phyloP scores from a whole-genome alignment of 225 moss, liverwort and hornwort genomes.

The Pseudoscleropodium purum region DNA sequence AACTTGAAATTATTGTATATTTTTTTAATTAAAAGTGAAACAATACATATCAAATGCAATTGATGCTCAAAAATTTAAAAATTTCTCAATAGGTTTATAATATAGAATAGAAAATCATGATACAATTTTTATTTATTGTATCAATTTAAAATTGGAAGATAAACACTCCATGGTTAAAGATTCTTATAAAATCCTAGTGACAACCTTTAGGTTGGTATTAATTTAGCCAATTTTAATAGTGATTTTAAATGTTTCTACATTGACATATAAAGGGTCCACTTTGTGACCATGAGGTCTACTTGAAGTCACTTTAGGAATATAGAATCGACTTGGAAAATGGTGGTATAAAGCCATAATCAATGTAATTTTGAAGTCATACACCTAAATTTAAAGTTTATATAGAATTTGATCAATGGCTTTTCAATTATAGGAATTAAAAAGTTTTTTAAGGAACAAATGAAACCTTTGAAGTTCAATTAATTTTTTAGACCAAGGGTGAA shows the following conservation, averaged over 20 bases:
- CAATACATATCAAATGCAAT: background rate
- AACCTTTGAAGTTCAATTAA: background rate
- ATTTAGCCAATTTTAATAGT: background rate
- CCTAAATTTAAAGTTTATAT: background rate
- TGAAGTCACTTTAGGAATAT: background rate
- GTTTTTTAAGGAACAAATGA: background rate
- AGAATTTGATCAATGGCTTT: background rate
- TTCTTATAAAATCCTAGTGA: accelerated
- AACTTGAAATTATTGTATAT: background rate
- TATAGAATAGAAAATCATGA: background rate
- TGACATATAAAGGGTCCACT: background rate
- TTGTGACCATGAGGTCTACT: accelerated
- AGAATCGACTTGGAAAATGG: background rate
- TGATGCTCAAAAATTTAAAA: background rate
- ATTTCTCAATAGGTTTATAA: accelerated
- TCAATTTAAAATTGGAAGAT: background rate
- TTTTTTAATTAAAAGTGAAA: too few relatives aligned
- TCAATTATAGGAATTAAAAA: accelerated
- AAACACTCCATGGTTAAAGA: background rate
- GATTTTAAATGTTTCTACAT: background rate
- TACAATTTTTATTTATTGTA: accelerated
- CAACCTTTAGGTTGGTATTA: background rate
- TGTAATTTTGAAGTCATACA: background rate
- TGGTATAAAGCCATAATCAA: background rate
- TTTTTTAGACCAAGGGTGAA: accelerated